phyloP scores from a whole-genome alignment of 495 filamentous ascomycete species.

The Trichocladium antarcticum region DNA sequence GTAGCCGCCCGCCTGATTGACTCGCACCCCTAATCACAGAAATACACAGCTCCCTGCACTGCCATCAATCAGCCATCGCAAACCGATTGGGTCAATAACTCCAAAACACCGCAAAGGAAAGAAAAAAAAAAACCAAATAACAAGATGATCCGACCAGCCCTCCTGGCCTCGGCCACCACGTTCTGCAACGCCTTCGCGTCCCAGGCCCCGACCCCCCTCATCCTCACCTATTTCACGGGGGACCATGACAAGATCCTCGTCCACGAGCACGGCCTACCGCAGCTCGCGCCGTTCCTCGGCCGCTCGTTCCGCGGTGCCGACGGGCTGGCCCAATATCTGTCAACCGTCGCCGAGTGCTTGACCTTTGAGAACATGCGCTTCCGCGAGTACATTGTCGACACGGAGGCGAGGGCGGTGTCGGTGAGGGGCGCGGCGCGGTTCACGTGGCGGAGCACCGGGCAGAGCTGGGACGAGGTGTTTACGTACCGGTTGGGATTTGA shows the following conservation, averaged over 20 bases:
- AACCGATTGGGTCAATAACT: too few species aligned
- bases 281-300: slow-evolving; percentile 47
- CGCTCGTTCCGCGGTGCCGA: slow-evolving; percentile 40
- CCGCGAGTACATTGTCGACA: slow-evolving; percentile 43
- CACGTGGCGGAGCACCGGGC: slow-evolving; percentile 37
- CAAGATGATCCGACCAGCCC: slow-evolving; percentile 18
- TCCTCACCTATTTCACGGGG: slow-evolving; percentile 43
- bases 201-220: slow-evolving; percentile 19
- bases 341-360: slow-evolving; percentile 30
- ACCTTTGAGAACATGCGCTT: slow-evolving; percentile 42
- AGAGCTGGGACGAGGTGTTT: slow-evolving; percentile 51
- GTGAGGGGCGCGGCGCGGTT: slow-evolving; percentile 43
- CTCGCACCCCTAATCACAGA: too few species aligned
- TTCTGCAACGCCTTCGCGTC: slow-evolving; percentile 41
- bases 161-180: slow-evolving; percentile 34
- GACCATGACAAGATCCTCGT: slow-evolving; percentile 18
- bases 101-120: not conserved
- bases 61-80: too few species aligned
- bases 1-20: too few species aligned
- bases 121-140: not conserved
- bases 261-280: slow-evolving; percentile 46
- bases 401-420: slow-evolving; percentile 31
- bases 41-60: too few species aligned
- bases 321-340: slow-evolving; percentile 42
- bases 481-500: slow-evolving; percentile 44